Evolutionary conservation across 768 basidiomycete genomes (phyloP).

Genomic region (Plicaturopsis crispa): DNA sequence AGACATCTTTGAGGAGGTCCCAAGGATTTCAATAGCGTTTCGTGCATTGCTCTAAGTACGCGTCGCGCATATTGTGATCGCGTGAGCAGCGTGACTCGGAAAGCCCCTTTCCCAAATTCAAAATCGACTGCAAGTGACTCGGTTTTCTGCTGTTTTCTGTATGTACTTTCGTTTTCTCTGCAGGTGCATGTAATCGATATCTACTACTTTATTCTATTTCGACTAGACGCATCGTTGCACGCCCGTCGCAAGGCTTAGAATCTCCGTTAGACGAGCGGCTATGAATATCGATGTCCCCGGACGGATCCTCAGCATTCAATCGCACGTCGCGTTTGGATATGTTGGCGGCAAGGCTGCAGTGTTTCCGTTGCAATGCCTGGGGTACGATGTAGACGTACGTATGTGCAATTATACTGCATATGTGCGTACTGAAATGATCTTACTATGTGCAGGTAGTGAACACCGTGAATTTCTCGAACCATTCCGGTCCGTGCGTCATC

Average conservation of each 20-base stretch:
- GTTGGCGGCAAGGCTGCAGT: constrained; percentile 82
- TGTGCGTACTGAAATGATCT: constrained; percentile 7
- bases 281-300: constrained; percentile 22
- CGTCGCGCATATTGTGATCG: too few relatives aligned
- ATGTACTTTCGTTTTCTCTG: too few relatives aligned
- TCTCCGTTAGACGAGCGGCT: background rate
- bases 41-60: too few relatives aligned
- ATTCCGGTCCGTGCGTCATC: constrained; percentile 68
- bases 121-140: too few relatives aligned
- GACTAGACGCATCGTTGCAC: too few relatives aligned
- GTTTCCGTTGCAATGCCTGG: constrained; percentile 77
- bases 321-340: constrained; percentile 90
- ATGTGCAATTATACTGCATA: constrained; percentile 11
- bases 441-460: constrained; percentile 57
- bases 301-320: constrained; percentile 84
- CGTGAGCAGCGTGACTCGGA: too few relatives aligned
- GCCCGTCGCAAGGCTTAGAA: constrained; percentile 6
- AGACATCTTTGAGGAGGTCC: too few relatives aligned
- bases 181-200: too few relatives aligned
- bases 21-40: too few relatives aligned
- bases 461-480: constrained; percentile 93
- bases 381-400: constrained; percentile 91
- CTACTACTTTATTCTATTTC: too few relatives aligned
- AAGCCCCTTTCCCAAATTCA: too few relatives aligned
- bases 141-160: too few relatives aligned